These are phyloP conservation scores for Melampsora allii-populina DNA, from an alignment of 1,284 basidiomycete species.

Conservation along the genomic window DNA sequence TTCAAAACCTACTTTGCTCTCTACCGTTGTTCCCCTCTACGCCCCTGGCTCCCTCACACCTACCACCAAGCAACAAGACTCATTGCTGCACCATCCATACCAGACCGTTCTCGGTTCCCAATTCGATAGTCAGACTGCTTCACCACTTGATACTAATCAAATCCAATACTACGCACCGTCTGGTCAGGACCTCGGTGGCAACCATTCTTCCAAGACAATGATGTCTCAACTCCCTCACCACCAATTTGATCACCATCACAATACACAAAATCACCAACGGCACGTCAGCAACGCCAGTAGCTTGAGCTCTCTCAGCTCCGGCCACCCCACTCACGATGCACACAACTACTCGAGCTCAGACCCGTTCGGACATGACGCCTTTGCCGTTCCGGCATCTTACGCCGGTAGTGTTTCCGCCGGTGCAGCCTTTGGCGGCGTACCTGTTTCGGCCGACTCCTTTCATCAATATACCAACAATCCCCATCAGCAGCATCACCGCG, in stretches of 20 bases:
- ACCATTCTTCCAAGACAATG: constrained; percentile 14
- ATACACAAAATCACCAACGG: constrained; percentile 34
- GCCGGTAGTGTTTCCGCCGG: constrained; percentile 23
- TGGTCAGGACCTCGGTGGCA: constrained; percentile 6
- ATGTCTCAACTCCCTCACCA: constrained; percentile 19
- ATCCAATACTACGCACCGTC: neutral
- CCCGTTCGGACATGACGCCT: constrained; percentile 2
- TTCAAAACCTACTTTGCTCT: constrained; percentile 1
- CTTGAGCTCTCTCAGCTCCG: constrained; percentile 22
- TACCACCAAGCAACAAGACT: constrained; percentile 1
- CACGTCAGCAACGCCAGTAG: constrained; percentile 42
- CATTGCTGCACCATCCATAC: constrained; percentile 5
- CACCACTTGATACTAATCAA: neutral
- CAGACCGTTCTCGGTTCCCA: neutral
- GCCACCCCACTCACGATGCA: constrained; percentile 12
- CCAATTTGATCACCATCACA: constrained; percentile 34
- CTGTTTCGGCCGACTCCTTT: constrained; percentile 37
- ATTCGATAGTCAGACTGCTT: neutral
- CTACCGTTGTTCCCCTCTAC: constrained; percentile 1
- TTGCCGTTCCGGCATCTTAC: constrained; percentile 25
- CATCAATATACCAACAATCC: constrained; percentile 25
- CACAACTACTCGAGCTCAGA: constrained; percentile 3
- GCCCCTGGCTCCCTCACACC: neutral
- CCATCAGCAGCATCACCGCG: constrained; percentile 16
- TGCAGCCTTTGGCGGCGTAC: constrained; percentile 41